A percentile compares a stretch with the other conserved stretches of the same genome.
These are phyloP conservation scores for Clathrus columnatus DNA, from an alignment of 768 basidiomycete species.

Conservation along the genomic window DNA sequence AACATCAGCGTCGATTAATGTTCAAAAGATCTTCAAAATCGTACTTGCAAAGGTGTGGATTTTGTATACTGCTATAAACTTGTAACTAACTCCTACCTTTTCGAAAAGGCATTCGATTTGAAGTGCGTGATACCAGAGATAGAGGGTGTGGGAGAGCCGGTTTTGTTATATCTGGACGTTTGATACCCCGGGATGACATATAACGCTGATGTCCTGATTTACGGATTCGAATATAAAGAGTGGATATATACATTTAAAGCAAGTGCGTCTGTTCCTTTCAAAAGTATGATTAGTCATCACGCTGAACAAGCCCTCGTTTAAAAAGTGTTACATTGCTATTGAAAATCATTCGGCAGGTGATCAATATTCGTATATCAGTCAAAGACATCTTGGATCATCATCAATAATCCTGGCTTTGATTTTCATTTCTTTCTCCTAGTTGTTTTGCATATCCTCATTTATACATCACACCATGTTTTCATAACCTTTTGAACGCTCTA, in stretches of 20 bases:
- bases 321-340: not conserved
- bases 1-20: slow-evolving; percentile 97
- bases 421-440: not conserved
- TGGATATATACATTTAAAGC: not conserved
- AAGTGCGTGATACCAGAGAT: slow-evolving; percentile 99
- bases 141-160: slow-evolving; percentile 91
- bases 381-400: not conserved
- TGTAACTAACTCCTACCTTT: not conserved
- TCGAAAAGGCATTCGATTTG: slow-evolving; percentile 71
- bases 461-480: not conserved
- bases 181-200: slow-evolving; percentile 23
- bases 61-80: too few species aligned
- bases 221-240: not conserved
- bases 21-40: slow-evolving; percentile 99
- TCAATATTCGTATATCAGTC: not conserved
- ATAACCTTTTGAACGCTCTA: not conserved
- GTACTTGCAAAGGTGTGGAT: slow-evolving; percentile 84
- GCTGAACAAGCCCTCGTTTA: not conserved
- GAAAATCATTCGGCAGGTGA: not conserved
- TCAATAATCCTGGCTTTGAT: not conserved
- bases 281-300: not conserved
- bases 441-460: not conserved
- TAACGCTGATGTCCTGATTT: not conserved
- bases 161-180: slow-evolving; percentile 88
- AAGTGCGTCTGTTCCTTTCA: not conserved